Evolutionary conservation across 495 filamentous ascomycete species (phyloP), one percentile per base, ranked within the genome.

Genomic region (Patellaria atrata): DNA sequence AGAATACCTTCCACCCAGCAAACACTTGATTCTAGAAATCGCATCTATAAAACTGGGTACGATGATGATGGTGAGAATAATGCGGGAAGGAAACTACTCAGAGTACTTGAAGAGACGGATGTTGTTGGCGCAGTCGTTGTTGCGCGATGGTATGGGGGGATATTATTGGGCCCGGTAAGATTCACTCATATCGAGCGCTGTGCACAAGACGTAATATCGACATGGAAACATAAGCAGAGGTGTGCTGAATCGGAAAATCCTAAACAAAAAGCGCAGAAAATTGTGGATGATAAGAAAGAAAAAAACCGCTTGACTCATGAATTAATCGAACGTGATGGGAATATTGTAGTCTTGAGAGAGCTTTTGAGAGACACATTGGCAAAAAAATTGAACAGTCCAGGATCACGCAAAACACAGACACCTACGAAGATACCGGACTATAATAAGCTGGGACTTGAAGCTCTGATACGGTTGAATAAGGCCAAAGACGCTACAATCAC

Each of bases 41-140:
- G 52, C 20, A 19, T 57, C 1, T 53, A 55, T 20, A 49, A 52
- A n/a, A 41, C 40, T 12, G 57, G 57, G n/a, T 37, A 51, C 39
- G 61, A 63, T 35, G 62, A 65, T 38, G 63, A 65, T 35, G 63
- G 63, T 7, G 63, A 67, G 43, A 49, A 50, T 23, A 51, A 53
- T 25, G 63, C 39, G 6, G 63, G 62, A 0, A 55, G 52, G 35
- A 40, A 43, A 16, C 39, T 64, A 14, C 39, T 51, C 30, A 50
- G 53, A 28, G 53, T 62, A 10, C 54, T 67, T 3, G 37, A 48
- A 4, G 43, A 51, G 4, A 37, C 46, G 37, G 32, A 51, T 2
- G 53, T 56, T 10, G 44, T 43, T 25, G 63, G 63, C 11, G 40
- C 50, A 5, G 51, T 62, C 9, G 55, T 64, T 1, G 63, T 67